Percentiles rank a stretch among this genome's conserved stretches.
Conservation (phyloP, 352 stramenopile genomes). For the Blastocystis sp. region DNA sequence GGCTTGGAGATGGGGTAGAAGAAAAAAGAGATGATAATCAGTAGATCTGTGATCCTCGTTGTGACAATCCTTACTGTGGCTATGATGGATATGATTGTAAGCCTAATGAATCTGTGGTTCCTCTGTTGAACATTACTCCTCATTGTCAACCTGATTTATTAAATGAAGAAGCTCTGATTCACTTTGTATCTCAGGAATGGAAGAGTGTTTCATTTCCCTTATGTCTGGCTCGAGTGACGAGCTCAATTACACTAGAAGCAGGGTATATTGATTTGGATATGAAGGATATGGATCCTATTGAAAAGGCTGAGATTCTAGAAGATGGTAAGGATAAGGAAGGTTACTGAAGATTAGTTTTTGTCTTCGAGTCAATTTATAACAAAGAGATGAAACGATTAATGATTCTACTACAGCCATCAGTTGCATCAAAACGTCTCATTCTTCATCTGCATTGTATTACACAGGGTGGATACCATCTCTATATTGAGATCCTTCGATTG, state of each 20-base stretch:
- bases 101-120: constrained; percentile 49
- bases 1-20: background rate
- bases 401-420: too few relatives aligned
- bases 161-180: background rate
- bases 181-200: background rate
- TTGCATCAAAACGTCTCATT: too few relatives aligned
- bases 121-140: background rate
- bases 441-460: too few relatives aligned
- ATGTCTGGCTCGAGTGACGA: background rate
- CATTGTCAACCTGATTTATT: too few relatives aligned
- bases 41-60: constrained; percentile 75
- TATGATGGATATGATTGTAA: constrained; percentile 81
- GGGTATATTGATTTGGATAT: background rate
- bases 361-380: too few relatives aligned
- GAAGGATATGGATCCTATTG: background rate
- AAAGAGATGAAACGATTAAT: too few relatives aligned
- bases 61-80: constrained; percentile 78
- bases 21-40: background rate
- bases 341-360: too few relatives aligned
- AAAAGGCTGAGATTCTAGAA: background rate
- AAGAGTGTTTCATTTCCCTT: background rate
- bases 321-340: background rate
- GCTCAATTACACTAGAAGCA: background rate
- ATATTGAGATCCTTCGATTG: too few relatives aligned
- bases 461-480: too few relatives aligned